Evolutionary conservation across 1,284 basidiomycete species (phyloP).

Genomic region (Boletellus sp.): DNA sequence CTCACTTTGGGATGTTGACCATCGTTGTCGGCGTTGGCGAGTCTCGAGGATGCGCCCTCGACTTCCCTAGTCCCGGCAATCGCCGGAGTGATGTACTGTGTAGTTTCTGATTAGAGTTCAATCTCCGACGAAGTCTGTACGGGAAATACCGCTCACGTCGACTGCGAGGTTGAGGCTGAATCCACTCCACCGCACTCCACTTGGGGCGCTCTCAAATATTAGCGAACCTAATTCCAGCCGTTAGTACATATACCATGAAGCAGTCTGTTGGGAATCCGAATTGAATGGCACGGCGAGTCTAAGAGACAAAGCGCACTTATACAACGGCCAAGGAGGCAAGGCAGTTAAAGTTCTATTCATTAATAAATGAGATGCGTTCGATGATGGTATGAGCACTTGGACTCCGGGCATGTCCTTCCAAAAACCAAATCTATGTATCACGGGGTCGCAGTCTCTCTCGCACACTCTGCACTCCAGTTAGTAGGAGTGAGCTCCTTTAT

Average conservation of each 20-base stretch:
- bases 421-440: slow-evolving; percentile 3
- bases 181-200: too few relatives aligned
- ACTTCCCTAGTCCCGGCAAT: slow-evolving; percentile 21
- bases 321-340: background rate
- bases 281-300: too few relatives aligned
- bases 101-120: slow-evolving; percentile 24
- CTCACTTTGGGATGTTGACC: slow-evolving; percentile 91
- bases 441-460: slow-evolving; percentile 5
- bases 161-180: background rate
- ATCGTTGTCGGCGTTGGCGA: slow-evolving; percentile 47
- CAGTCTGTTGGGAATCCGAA: too few relatives aligned
- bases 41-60: slow-evolving; percentile 13
- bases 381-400: background rate
- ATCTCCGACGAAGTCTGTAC: slow-evolving; percentile 7
- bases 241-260: too few relatives aligned
- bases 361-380: too few relatives aligned
- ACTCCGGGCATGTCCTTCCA: background rate
- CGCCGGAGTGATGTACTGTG: slow-evolving; percentile 27
- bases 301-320: background rate
- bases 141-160: background rate
- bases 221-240: too few relatives aligned
- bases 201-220: too few relatives aligned
- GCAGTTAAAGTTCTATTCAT: too few relatives aligned
- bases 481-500: slow-evolving; percentile 60
- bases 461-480: slow-evolving; percentile 65